Base-by-base conservation (phyloP, 2,329 filamentous ascomycete genomes). In the Mycosphaerella arachidis region DNA sequence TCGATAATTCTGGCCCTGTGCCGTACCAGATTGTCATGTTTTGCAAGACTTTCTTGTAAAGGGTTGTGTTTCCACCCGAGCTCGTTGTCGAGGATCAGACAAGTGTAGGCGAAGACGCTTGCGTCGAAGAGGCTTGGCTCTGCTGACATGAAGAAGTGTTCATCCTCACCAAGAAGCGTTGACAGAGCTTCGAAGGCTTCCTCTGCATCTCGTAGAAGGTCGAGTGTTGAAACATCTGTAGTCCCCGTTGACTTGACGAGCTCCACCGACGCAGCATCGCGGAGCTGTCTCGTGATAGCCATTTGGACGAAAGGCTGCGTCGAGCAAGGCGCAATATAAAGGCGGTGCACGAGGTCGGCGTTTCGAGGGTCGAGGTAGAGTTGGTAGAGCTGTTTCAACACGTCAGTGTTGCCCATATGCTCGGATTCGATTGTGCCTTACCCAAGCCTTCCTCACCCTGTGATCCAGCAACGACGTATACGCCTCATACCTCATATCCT, bases 31-130 rank as follows among this genome's bases (percentile, higher is more conserved):
- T 85, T 86, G 6, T 79, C 77, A 67, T 85, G 82, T 59, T 77
- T 77, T 55, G 73, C 74, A 59, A 96, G 70, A 54, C 83, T 76
- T 57, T 82, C 79, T 13, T 74, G 78, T 55, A 96, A 76, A 56
- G 80, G 78, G 61, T 81, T 82, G 58, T 90, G 84, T 60, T 77
- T 78, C 89, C 90, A 92, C 1, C 76, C 78, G 64, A 91, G 69
- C 1, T 68, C 70, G 35, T 86, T 81, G 61, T 89, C 85, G 55
- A 96, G 76, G 55, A 97, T 79, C 54, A 96, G 78, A 73, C 95
- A 86, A 0, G 90, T 92, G 74, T 97, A 99, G 3, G 91, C 87
- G 76, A 97, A 97, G 1, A 97, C 84, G 56, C 85, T 86, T 6
- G 93, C 92, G 75, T 99, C 94, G 67, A 97, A 93, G 27, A 93